Evolutionary conservation across 2,329 filamentous ascomycete species (phyloP), one percentile per base, ranked within the genome.

Genomic region (Xylaria sp.): DNA sequence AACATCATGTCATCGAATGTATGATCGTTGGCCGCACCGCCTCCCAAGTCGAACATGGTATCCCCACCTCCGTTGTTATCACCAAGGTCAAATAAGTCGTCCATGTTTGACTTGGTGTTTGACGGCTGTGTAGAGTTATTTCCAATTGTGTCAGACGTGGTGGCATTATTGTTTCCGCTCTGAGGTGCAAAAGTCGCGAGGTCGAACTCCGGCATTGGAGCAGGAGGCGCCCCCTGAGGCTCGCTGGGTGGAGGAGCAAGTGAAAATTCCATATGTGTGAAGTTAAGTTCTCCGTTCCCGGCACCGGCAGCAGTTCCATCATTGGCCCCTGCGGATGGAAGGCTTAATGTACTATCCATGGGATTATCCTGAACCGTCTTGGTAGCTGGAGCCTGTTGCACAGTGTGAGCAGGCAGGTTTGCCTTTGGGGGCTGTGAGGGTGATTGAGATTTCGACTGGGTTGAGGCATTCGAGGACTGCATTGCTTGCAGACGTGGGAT

Each of bases 221-320:
- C 78, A 15, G 73, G 74, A 41, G 75, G 76, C 2, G 78, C 78
- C 4, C 76, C 75, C 31, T 74, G 73, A 8, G 75, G 64, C 72
- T 71, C 77, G 65, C 77, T 77, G 58, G 78, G 80, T 9, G 81
- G 70, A 0, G 86, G 84, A 1, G 84, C 86, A 4, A 88, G 79
- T 0, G 85, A 83, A 71, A 89, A 89, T 44, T 86, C 82, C 85
- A 88, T 88, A 70, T 88, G 82, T 15, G 87, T 88, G 72, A 88
- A 89, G 69, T 84, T 84, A 8, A 84, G 80, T 61, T 84, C 82
- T n/a, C 81, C 76, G 56, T 79, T 77, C 20, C 72, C 74, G 31
- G 41, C 41, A 54, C 67, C 63, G 23, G 70, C 51, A 46, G 61
- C 72, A 41, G 67, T 56, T 12, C 70, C 72, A 34, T 67, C 71